Conservation (phyloP, 2,329 filamentous ascomycete genomes). For the Bisporella sp. region DNA sequence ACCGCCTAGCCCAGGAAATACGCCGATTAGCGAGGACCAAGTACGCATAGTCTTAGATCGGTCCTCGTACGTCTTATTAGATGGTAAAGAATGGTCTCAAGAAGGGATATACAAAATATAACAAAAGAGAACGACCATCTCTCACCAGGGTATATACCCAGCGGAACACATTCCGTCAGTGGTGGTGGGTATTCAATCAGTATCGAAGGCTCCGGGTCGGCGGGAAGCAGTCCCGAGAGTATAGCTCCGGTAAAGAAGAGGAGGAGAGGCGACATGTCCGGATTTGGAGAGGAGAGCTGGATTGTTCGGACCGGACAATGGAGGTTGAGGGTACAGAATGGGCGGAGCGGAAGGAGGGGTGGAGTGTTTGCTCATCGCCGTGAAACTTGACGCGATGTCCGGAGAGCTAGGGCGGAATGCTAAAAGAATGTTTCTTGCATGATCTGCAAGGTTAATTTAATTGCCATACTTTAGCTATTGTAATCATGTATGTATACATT, state of each 20-base stretch:
- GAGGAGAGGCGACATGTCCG: constrained; percentile 3
- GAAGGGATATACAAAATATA: neutral
- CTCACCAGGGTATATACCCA: too few relatives aligned
- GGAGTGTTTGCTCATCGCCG: constrained; percentile 67
- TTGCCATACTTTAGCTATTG: neutral
- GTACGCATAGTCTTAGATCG: constrained; percentile 58
- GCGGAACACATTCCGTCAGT: neutral
- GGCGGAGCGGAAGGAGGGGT: constrained; percentile 40
- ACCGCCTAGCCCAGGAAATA: constrained; percentile 60
- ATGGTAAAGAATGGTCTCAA: constrained; percentile 37
- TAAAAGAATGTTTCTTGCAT: constrained; percentile 52
- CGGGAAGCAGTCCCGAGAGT: neutral
- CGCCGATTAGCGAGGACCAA: constrained; percentile 61
- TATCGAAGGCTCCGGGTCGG: neutral
- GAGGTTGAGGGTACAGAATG: constrained; percentile 58
- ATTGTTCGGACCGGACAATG: constrained; percentile 63
- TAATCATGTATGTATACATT: neutral
- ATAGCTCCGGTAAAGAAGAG: constrained; percentile 5
- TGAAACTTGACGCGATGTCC: constrained; percentile 68
- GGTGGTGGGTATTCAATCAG: constrained; percentile 6
- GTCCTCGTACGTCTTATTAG: constrained; percentile 51
- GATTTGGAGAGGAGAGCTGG: constrained; percentile 38
- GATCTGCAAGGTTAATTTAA: neutral
- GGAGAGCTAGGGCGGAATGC: constrained; percentile 61
- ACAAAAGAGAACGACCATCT: neutral